Evolutionary conservation across 192 early-diverging fungal genomes (phyloP), one percentile per base, ranked within the genome.

Genomic region (Coemansia aciculifera): DNA sequence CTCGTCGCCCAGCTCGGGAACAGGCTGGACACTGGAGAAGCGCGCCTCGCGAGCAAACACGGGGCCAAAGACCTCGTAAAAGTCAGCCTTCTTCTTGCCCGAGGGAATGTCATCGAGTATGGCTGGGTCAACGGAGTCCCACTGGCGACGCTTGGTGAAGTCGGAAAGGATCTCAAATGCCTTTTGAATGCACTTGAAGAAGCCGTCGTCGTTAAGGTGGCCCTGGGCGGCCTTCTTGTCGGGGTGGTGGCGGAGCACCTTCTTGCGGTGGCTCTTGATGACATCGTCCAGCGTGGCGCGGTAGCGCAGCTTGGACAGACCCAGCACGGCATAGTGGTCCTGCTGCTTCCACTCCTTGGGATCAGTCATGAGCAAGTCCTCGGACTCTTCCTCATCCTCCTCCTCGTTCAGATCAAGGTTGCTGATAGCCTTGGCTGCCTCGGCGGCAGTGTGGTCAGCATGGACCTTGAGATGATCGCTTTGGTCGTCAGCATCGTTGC

Each of bases 131-230:
- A 94, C 90, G 31, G 96, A 98, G 84, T 99, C 98, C 85, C 89
- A 99, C 84, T 98, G 94, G 60, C 89, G 88, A 77, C 98, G 89
- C 84, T 92, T 92, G 51, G 86, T 86, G 17, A 89, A 89, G 82
- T 99, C 93, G 62, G 88, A 93, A 73, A 99, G 86, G 23, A 95
- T 91, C 73, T 99, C 96, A 80, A 89, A 94, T 10, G 98, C 96
- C 85, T 85, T 90, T 75, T 97, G 94, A 62, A 98, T 92, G 81
- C 98, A 99, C 88, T 99, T 99, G 92, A 99, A 99, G 86, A 98
- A 98, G n/a, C 89, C 84, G 85, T 99, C 98, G 71, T 95, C 93
- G 83, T 91, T 91, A 36, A 83, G 75, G 51, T 85, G 79, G 36
- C 88, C 90, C 69, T 88, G 86, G 19, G 85, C 76, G 19, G 92